Evolutionary conservation across 2,329 filamentous ascomycete species (phyloP), one percentile per base, ranked within the genome.

Genomic region (Teratosphaeria epicoccoides): DNA sequence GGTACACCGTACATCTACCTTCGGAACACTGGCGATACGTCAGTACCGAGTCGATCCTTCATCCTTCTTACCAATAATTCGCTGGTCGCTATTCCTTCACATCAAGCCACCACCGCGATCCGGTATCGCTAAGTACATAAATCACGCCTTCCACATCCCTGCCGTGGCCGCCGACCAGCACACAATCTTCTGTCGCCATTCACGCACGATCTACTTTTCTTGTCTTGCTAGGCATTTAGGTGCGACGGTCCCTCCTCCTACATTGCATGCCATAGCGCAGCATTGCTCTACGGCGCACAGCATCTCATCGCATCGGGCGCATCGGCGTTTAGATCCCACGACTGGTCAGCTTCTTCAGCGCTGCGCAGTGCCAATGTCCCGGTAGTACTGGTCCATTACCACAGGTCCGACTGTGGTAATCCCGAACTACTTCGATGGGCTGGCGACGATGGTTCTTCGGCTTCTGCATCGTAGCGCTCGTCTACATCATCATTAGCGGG

Each of bases 401-500:
- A 29, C 46, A 20, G 46, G 9, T 24, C 40, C 17, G 20, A 14
- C 33, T 40, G 33, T 40, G 33, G 33, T 40, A 20, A 17, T 24
- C 9, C 47, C 22, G 28, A 5, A 40, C 52, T 14, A 22, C 24
- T 14, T 28, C 40, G 23, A 58, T 60, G 58, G 55, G 51, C 50
- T 54, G 50, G 49, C 54, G 52, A 46, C 59, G 52, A 56, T 59
- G 60, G 49, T 59, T 60, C 54, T 55, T 52, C 52, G 55, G 52
- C 49, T 55, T 57, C 49, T 55, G 62, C 25, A 56, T 49, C 7
- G 43, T 62, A 20, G 59, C 62, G 24, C 45, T 67, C 22, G 46
- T 57, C 52, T 67, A 66, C 59, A 61, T 67, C 24, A 48, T 62
- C n/a, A 47, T 65, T 46, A 56, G 51, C 24, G 60, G 63, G n/a